Evolutionary conservation across 192 early-diverging fungal species (phyloP).

Genomic region (Diversispora epigaea): DNA sequence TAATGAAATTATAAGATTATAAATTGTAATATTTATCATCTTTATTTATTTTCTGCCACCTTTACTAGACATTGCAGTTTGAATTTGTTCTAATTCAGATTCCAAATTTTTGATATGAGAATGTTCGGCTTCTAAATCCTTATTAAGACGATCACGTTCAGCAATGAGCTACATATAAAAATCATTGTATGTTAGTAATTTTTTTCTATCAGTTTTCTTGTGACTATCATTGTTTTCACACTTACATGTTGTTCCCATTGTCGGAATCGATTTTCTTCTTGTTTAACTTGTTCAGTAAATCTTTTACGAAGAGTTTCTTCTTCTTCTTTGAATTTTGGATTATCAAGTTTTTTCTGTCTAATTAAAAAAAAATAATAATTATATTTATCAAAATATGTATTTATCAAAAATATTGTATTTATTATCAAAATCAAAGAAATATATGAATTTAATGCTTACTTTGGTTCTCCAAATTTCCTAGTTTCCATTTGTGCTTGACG

Average conservation of each 20-base stretch:
- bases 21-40: neutral
- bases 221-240: slow-evolving; percentile 16
- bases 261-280: slow-evolving; percentile 97
- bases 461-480: slow-evolving; percentile 84
- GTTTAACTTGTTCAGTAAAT: slow-evolving; percentile 97
- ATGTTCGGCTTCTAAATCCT: slow-evolving; percentile 96
- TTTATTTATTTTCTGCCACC: slow-evolving; percentile 32
- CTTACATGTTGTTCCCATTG: slow-evolving; percentile 90
- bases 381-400: neutral
- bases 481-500: slow-evolving; percentile 84
- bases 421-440: too few relatives aligned
- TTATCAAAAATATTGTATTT: neutral
- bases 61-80: slow-evolving; percentile 42
- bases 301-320: slow-evolving; percentile 93
- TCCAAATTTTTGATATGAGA: slow-evolving; percentile 91
- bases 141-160: slow-evolving; percentile 98
- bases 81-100: slow-evolving; percentile 67
- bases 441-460: slow-evolving; percentile 43
- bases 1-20: too few relatives aligned
- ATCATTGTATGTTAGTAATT: neutral
- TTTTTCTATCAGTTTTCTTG: neutral
- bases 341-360: slow-evolving; percentile 73
- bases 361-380: neutral
- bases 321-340: slow-evolving; percentile 97
- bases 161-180: slow-evolving; percentile 68